Percentiles rank a stretch among this genome's conserved stretches.
Conservation (phyloP, 805 yeast species). For the Starmerella tilneyi region DNA sequence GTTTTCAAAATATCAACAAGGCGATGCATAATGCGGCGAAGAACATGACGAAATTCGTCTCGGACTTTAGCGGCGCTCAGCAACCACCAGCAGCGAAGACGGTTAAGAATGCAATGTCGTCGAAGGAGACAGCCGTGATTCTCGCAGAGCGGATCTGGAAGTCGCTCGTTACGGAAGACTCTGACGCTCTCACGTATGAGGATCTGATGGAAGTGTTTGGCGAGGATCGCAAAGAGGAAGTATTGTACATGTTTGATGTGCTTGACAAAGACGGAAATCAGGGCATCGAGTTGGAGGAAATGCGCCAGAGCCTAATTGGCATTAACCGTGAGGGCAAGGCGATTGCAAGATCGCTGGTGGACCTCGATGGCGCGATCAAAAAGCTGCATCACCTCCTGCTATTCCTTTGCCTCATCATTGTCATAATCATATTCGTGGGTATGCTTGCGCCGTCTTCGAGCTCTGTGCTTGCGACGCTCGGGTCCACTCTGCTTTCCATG, state of each 20-base stretch:
- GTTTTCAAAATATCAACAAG: slow-evolving; percentile 21
- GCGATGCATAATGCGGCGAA: slow-evolving; percentile 27
- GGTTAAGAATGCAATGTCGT: slow-evolving; percentile 31
- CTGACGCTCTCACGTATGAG: slow-evolving; percentile 28
- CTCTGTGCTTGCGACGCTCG: slow-evolving; percentile 35
- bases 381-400: slow-evolving; percentile 33
- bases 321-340: slow-evolving; percentile 32
- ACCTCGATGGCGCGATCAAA: slow-evolving; percentile 34
- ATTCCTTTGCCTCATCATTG: slow-evolving; percentile 29
- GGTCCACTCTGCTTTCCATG: slow-evolving; percentile 33
- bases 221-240: slow-evolving; percentile 27
- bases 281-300: slow-evolving; percentile 32
- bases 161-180: slow-evolving; percentile 34
- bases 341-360: slow-evolving; percentile 32
- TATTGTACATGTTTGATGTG: slow-evolving; percentile 28
- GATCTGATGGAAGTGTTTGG: slow-evolving; percentile 33
- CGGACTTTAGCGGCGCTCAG: slow-evolving; percentile 20
- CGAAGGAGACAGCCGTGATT: slow-evolving; percentile 25
- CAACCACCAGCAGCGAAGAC: slow-evolving; percentile 21
- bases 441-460: slow-evolving; percentile 35
- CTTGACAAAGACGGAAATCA: slow-evolving; percentile 33
- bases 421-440: slow-evolving; percentile 35
- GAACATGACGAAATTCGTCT: slow-evolving; percentile 21
- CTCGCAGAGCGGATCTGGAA: slow-evolving; percentile 36
- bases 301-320: slow-evolving; percentile 28